These are phyloP conservation scores for Syzygium jambos DNA, from an alignment of 345 rosid genomes.

Conservation along the genomic window DNA sequence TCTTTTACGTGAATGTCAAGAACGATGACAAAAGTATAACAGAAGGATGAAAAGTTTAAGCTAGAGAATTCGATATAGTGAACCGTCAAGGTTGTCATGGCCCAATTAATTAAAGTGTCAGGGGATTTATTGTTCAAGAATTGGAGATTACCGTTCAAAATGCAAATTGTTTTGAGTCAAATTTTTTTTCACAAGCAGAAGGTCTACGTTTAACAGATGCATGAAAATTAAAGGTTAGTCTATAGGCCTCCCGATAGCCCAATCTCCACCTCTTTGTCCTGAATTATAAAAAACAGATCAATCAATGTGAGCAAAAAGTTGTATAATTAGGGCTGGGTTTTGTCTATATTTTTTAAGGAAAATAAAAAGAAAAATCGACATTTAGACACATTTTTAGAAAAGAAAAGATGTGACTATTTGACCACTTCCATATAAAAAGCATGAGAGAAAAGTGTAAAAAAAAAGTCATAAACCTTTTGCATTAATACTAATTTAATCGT, in stretches of 20 bases:
- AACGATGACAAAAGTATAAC: no score
- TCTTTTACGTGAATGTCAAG: no score
- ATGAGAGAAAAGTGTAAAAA: no score
- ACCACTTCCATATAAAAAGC: neutral
- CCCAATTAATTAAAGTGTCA: rapidly evolving
- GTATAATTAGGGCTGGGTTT: neutral
- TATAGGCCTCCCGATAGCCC: rapidly evolving
- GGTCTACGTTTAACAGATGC: rapidly evolving
- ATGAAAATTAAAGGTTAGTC: neutral
- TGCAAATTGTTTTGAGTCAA: rapidly evolving
- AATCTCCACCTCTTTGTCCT: neutral
- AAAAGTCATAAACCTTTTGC: no score
- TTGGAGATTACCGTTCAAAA: rapidly evolving
- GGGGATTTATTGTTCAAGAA: neutral
- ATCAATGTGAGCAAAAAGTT: neutral
- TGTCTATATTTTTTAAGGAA: neutral
- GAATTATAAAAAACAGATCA: neutral
- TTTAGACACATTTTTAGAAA: neutral
- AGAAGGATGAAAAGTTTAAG: neutral
- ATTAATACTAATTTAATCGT: no score
- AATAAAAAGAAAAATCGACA: rapidly evolving
- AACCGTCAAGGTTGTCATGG: neutral
- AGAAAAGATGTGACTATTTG: neutral
- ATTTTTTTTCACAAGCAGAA: rapidly evolving
- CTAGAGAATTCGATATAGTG: neutral